Percentiles rank a stretch among this genome's conserved stretches.
phyloP scores from a whole-genome alignment of 202 grass and related monocot genomes.

The Eragrostis tef region DNA sequence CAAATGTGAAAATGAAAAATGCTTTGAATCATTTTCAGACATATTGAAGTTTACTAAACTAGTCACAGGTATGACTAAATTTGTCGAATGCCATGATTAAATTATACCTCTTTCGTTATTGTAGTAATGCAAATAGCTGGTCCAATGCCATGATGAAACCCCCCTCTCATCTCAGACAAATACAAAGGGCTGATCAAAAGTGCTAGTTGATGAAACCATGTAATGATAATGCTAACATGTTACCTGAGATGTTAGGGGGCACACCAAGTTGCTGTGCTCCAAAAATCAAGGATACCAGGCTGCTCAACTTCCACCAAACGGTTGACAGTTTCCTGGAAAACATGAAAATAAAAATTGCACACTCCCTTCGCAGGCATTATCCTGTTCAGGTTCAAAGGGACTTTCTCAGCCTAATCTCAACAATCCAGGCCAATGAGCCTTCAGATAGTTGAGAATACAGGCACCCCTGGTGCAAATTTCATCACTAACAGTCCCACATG shows the following conservation, averaged over 20 bases:
- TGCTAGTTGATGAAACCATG: slow-evolving; percentile 36
- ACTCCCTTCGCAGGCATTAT: slow-evolving; percentile 99
- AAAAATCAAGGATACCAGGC: slow-evolving; percentile 18
- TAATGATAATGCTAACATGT: slow-evolving; percentile 39
- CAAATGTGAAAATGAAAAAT: not conserved
- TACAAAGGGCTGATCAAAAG: slow-evolving; percentile 11
- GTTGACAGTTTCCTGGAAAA: slow-evolving; percentile 60
- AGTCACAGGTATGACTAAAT: not conserved
- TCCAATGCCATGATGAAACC: slow-evolving; percentile 14
- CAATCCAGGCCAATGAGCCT: slow-evolving; percentile 50
- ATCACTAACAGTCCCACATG: slow-evolving; percentile 68
- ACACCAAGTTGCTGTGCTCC: slow-evolving; percentile 30
- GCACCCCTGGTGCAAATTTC: slow-evolving; percentile 98
- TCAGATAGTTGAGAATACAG: slow-evolving; percentile 63
- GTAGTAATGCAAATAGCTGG: slow-evolving; percentile 6
- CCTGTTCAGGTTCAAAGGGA: slow-evolving; percentile 99
- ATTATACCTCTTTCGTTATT: not conserved
- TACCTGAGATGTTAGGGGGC: slow-evolving; percentile 33
- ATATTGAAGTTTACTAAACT: not conserved
- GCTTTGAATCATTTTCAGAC: not conserved
- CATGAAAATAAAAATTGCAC: slow-evolving; percentile 81
- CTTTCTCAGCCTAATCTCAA: slow-evolving; percentile 94
- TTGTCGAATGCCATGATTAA: not conserved
- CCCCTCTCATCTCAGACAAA: slow-evolving; percentile 8
- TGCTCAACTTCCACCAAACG: slow-evolving; percentile 49